Base-by-base conservation (phyloP, 148 eudicot species). In the Simmondsia chinensis region DNA sequence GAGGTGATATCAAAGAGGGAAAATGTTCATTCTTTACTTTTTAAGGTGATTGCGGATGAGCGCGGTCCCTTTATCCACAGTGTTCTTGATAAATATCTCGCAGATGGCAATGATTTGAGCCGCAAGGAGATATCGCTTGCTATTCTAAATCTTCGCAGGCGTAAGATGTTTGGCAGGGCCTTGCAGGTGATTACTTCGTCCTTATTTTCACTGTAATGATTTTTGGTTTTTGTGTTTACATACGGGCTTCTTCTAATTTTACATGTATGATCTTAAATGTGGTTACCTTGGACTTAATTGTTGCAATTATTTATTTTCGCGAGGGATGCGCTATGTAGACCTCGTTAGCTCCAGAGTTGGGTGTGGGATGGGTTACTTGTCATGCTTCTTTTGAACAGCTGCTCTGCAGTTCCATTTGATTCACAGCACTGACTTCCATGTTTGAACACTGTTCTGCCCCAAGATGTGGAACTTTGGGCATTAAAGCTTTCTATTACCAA, bases 151-250 rank as follows among this genome's bases (percentile, higher is more conserved):
- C 77, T 87, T 23, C 74, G 82, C 18, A 72, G 42, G 38, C 70
- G 76, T 35, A 54, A 56, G 51, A 50, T 79, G 68, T 76, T 35
- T 47, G 32, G 30, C 33, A 82, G 59, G 61, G 94, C 96, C 20
- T 79, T 87, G 63, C 94, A 82, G 96, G 96, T 82, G 22, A 48
- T 52, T 43, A 15, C 41, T 59, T 41, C 20, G 8, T 21, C 21
- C 40, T 39, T 18, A 37, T 19, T 12, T 25, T 12, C 40, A 30
- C 9, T 9, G 32, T 17, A 27, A 8, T 13, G 25, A 19, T 13
- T 33, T 39, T 17, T 6, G 4, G 20, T 6, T 6, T 15, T 16
- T 46, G 4, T 42, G n/a, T 40, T 4, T 4, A 23, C 16, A 10
- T 8, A n/a, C 22, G 26, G 16, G 6, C 23, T 38, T 52, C n/a